Base-by-base conservation (phyloP, 2,329 filamentous ascomycete species). In the Zymoseptoria crescenta region DNA sequence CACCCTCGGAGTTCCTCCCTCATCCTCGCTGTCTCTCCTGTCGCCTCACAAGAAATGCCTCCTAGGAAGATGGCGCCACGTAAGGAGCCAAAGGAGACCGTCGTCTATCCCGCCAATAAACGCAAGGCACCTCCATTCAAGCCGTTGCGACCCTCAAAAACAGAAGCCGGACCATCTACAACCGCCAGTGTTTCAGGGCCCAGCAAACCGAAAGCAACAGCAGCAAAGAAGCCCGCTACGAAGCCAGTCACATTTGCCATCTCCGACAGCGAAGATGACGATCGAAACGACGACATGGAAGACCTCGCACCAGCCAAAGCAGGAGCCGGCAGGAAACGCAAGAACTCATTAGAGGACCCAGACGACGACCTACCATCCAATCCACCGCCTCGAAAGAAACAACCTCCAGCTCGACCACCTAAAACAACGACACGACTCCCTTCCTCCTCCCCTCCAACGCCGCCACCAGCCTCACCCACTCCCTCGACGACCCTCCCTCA, bases 401-500 rank as follows among this genome's bases (percentile, higher is more conserved):
- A 48, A 24, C 49, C 51, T 28, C 55, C 29, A 49, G 21, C 54
- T 35, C 56, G 56, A 30, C 48, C 49, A 35, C 30, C 58, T 49
- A 35, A 58, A 21, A 58, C 29, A 52, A 62, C n/a, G 20, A n/a
- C 27, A 30, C 49, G 9, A 19, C 28, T 8, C 20, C 55, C 28
- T 45, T 56, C 29, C 56, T 58, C n/a, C 56, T 55, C 16, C 48
- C 56, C n/a, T 29, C 57, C 19, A 35, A 54, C 4, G 54, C 16
- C 4, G 49, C 28, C 1, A 54, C 56, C 13, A 28, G 21, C 7
- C 16, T 51, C 16, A 53, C 41, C 52, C 16, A 63, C 67, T 9
- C 67, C 70, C 1, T 72, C 80, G 1, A 45, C 35, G n/a, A 13
- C 35, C 35, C 88, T 96, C 28, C 89, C 91, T 0, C 79, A 83